Base-by-base conservation (phyloP, 1,284 basidiomycete genomes). In the Irpex lacteus region DNA sequence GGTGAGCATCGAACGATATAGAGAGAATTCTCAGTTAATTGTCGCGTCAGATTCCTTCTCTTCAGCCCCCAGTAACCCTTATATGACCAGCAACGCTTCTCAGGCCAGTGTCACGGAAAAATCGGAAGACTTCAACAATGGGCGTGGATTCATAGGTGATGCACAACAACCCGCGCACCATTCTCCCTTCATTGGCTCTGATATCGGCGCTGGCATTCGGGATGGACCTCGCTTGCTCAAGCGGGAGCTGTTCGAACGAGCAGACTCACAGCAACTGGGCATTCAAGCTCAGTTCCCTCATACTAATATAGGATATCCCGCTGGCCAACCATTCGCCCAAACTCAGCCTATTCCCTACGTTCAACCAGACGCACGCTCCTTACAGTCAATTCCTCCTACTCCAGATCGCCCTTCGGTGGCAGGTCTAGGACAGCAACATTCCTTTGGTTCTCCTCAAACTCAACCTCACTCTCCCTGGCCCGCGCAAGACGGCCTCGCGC, bases 391-490 rank as follows among this genome's bases (percentile, higher is more conserved):
- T 5, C 67, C 54, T 4, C 36, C 32, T 15, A 56, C 54, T 37
- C 34, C 70, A 6, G 74, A 73, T 52, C 73, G 71, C 37, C 71
- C 61, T 34, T 52, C 70, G 69, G 40, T 69, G 70, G 50, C 54
- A 26, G 34, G 53, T 13, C 7, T 40, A 63, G 5, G 21, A 37
- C 70, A 69, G 47, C 71, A 70, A 53, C 62, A 68, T 3, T 71
- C 71, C 55, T 63, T 61, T 36, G 66, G 66, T 15, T 68, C 65
- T 26, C 66, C 70, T 11, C 55, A 44, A 32, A 67, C 57, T 15
- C 55, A 44, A 32, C 67, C 57, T 72, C 70, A 69, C 15, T 75
- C 79, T 18, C 78, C 78, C 64, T 78, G 78, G 72, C 66, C 70
- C 58, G 50, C 71, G 57, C 74, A 71, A 53, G 76, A 78, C 26